Base-by-base conservation (phyloP, 1,139 yeast species). In the Debaryomyces robertsiae region DNA sequence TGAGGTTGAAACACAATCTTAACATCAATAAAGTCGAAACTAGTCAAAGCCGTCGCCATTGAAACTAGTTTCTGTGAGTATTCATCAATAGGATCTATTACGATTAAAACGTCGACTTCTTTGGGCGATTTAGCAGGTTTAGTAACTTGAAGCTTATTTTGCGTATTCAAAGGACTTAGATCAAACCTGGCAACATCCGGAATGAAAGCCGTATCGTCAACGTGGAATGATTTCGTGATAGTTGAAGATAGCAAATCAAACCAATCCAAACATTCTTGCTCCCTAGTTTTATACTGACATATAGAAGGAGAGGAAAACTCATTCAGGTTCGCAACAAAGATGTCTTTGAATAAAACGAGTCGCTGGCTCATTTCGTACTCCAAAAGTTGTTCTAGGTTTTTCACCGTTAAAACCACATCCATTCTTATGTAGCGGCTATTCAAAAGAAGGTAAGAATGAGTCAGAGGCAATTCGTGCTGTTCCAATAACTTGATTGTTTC, bases 21-120 rank as follows among this genome's bases (percentile, higher is more conserved):
- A 9, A 84, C 57, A 28, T 77, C 73, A 3, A 81, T 65, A 54
- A 75, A 77, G 1, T 61, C 62, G 44, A 62, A 67, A 55, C 50
- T 67, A 28, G 61, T 62, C 9, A 83, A 51, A 0, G 77, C 54
- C n/a, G 69, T 69, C 3, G 81, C 60, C 14, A 84, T 57, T 0
- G 82, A 64, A 0, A 84, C 52, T 16, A 81, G 54, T 40, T 77
- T 79, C 53, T 88, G 97, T 0, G 95, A 77, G 17, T 67, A 55
- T 48, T 84, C 89, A 43, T 78, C 76, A 4, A 82, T 58, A 1
- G 98, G 98, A 58, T 93, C 91, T 30, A 87, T 52, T 2, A 86
- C 65, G 1, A 85, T 67, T 5, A 79, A 61, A 2, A 91, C 55
- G 44, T 82, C 83, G 14, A 81, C 58, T 13, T 65, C 60, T 10